A percentile compares a stretch with the other conserved stretches of the same genome.
phyloP scores from a whole-genome alignment of 306 rosid species.

The Styphnolobium japonicum region DNA sequence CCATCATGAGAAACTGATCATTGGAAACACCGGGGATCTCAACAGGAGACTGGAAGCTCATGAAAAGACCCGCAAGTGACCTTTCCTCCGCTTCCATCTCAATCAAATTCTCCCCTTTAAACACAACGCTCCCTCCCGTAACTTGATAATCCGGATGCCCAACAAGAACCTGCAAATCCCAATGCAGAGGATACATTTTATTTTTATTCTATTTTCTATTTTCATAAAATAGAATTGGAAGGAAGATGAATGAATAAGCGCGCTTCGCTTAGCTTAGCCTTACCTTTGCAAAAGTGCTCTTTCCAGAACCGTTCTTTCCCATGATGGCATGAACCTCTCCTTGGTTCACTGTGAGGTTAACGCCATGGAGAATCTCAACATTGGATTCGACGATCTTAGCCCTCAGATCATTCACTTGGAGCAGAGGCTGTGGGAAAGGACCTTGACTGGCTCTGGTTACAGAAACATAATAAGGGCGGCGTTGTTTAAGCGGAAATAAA shows the following conservation, averaged over 20 bases:
- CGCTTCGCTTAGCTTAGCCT: too few species aligned
- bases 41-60: conserved; percentile 94
- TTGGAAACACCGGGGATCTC: conserved; percentile 93
- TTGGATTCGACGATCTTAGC: conserved; percentile 71
- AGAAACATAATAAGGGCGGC: too few species aligned
- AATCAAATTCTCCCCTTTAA: conserved; percentile 77
- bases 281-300: conserved; percentile 96
- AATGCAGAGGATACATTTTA: too few species aligned
- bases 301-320: conserved; percentile 97
- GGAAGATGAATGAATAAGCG: too few species aligned
- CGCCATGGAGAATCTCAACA: conserved; percentile 71
- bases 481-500: too few species aligned
- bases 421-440: conserved; percentile 55
- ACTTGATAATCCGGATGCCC: conserved; percentile 96
- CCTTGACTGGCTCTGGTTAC: too few species aligned
- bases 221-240: too few species aligned
- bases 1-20: conserved; percentile 83
- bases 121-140: conserved; percentile 73
- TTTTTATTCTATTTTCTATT: too few species aligned
- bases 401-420: conserved; percentile 70
- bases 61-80: conserved; percentile 82
- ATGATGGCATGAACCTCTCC: conserved; percentile 97
- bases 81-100: conserved; percentile 88
- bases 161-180: conserved; percentile 74
- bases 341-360: conserved; percentile 65